Evolutionary conservation across 208 protist species (phyloP).

Genomic region (Acanthamoeba royreba): DNA sequence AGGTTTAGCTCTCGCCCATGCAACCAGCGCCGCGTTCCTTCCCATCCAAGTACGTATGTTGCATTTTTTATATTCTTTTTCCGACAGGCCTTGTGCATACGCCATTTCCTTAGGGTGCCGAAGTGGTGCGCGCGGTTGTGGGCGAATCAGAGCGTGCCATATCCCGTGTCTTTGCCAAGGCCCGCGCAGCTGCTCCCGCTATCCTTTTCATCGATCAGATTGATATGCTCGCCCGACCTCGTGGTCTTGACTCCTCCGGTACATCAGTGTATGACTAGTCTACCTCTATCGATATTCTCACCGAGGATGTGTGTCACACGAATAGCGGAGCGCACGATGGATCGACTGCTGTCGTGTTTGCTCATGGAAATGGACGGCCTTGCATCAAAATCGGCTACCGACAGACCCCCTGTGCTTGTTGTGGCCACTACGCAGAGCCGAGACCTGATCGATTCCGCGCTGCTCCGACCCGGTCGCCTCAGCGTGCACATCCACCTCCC

Average conservation of each 20-base stretch:
- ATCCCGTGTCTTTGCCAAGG: constrained; percentile 76
- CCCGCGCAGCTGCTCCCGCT: constrained; percentile 82
- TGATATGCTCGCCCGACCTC: constrained; percentile 83
- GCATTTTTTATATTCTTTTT: neutral
- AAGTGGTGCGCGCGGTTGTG: constrained; percentile 88
- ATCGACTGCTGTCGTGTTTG: constrained; percentile 92
- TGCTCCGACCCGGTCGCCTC: constrained; percentile 67
- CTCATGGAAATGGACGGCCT: constrained; percentile 98
- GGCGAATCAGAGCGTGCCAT: constrained; percentile 87
- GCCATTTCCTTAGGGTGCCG: neutral
- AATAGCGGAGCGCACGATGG: constrained; percentile 55
- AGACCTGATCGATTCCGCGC: constrained; percentile 61
- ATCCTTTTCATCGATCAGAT: constrained; percentile 94
- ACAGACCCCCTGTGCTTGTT: constrained; percentile 64
- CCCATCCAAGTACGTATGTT: constrained; percentile 46
- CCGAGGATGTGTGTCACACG: neutral
- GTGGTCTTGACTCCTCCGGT: neutral
- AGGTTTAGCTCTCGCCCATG: constrained; percentile 54
- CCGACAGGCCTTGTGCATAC: neutral
- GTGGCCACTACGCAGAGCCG: constrained; percentile 34
- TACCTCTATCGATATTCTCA: neutral
- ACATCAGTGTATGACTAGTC: neutral
- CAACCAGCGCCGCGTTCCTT: constrained; percentile 50
- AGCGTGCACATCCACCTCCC: constrained; percentile 51
- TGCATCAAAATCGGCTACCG: constrained; percentile 80